These are phyloP conservation scores for Rosa multiflora DNA, from an alignment of 306 rosid genomes.

Conservation along the genomic window DNA sequence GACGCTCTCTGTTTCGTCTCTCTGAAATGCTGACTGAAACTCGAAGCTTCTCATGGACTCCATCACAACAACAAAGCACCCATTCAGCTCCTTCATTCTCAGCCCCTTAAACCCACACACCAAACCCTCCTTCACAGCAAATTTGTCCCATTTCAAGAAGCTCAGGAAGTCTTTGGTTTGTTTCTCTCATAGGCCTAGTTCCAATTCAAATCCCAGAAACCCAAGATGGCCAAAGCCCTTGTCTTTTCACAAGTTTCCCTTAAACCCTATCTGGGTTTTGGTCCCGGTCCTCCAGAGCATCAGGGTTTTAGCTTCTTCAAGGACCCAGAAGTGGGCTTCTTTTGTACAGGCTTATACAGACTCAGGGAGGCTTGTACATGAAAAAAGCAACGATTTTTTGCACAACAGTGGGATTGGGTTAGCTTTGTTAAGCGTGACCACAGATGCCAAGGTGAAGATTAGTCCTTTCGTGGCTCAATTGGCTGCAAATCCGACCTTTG, in stretches of 20 bases:
- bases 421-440: constrained; percentile 61
- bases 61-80: constrained; percentile 30
- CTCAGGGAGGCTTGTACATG: background rate
- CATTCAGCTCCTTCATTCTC: constrained; percentile 26
- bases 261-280: constrained; percentile 33
- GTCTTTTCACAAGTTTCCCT: background rate
- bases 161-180: constrained; percentile 18
- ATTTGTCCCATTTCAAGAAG: constrained; percentile 7
- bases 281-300: constrained; percentile 32
- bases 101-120: constrained; percentile 11
- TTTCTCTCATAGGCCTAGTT: constrained; percentile 6
- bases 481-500: constrained; percentile 81
- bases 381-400: constrained; percentile 26
- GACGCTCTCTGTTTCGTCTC: constrained; percentile 5
- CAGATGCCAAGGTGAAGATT: constrained; percentile 58
- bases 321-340: constrained; percentile 30
- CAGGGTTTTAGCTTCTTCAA: constrained; percentile 32
- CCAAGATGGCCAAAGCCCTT: constrained; percentile 11
- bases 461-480: constrained; percentile 78
- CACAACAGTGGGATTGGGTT: constrained; percentile 64
- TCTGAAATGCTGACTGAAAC: constrained; percentile 56
- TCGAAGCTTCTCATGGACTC: constrained; percentile 49
- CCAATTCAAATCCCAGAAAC: constrained; percentile 19
- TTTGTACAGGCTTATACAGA: too few relatives aligned
- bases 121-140: constrained; percentile 23